These are phyloP conservation scores for Chaetoceros muelleri DNA, from an alignment of 108 stramenopile genomes.

Conservation along the genomic window DNA sequence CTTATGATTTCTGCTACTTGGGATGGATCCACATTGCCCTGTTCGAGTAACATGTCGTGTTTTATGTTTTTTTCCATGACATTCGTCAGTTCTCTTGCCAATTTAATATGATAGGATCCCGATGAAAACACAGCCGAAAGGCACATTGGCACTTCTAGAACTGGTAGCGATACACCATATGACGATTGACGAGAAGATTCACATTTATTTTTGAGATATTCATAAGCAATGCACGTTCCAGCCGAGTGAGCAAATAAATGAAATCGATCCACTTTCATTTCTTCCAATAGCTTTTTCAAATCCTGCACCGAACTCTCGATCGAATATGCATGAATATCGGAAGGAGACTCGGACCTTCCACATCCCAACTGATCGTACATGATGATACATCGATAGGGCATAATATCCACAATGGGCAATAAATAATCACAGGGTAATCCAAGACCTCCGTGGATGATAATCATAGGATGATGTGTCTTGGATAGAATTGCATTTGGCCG, in stretches of 20 bases:
- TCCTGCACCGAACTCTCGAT: constrained; percentile 11
- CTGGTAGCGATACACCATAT: too few species aligned
- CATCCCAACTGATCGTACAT: constrained; percentile 46
- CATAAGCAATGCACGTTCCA: constrained; percentile 41
- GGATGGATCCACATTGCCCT: background rate
- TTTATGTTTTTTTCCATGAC: background rate
- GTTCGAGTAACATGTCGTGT: background rate
- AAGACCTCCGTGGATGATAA: constrained; percentile 56
- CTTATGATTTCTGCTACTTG: background rate
- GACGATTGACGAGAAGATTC: background rate
- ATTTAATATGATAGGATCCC: background rate
- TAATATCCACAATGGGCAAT: constrained; percentile 35
- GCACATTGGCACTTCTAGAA: background rate
- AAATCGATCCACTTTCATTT: constrained; percentile 21
- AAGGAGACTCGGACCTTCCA: constrained; percentile 7
- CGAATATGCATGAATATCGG: constrained; percentile 16
- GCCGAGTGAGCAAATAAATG: constrained; percentile 45
- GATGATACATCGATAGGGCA: constrained; percentile 37
- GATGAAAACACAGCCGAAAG: background rate
- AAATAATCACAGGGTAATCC: constrained; percentile 58
- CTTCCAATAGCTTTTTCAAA: constrained; percentile 19
- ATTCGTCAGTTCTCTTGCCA: background rate
- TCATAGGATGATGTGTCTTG: constrained; percentile 19
- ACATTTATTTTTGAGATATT: constrained; percentile 16
- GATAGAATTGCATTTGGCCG: background rate